Conservation (phyloP, 805 yeast genomes). For the Lachancea lanzarotensis region DNA sequence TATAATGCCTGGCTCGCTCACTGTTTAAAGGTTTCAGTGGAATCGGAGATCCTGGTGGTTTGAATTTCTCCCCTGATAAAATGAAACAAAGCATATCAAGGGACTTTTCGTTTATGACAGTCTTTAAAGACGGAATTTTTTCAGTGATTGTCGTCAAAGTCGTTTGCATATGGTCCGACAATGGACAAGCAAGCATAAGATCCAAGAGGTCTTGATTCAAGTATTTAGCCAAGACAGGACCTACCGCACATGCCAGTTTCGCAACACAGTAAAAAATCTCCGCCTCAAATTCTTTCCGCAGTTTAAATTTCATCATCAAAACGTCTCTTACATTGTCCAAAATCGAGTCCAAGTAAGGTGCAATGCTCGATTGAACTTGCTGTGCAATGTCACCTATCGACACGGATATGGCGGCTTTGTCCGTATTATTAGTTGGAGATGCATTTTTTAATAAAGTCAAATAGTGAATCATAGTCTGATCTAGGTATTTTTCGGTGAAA, state of each 20-base stretch:
- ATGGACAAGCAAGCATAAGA: constrained; percentile 71
- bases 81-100: constrained; percentile 67
- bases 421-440: constrained; percentile 33
- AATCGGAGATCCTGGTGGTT: constrained; percentile 81
- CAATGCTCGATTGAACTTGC: constrained; percentile 73
- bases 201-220: constrained; percentile 75
- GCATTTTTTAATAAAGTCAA: constrained; percentile 65
- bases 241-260: constrained; percentile 79
- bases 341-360: constrained; percentile 83
- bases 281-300: constrained; percentile 69
- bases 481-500: constrained; percentile 77
- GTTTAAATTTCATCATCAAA: constrained; percentile 43
- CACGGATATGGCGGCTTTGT: constrained; percentile 65
- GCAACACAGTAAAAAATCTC: constrained; percentile 87
- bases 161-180: constrained; percentile 75
- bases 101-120: constrained; percentile 62
- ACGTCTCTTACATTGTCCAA: constrained; percentile 79
- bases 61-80: constrained; percentile 73
- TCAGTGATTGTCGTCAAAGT: constrained; percentile 61
- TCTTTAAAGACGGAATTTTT: constrained; percentile 74
- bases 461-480: constrained; percentile 69
- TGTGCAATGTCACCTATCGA: constrained; percentile 80
- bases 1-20: constrained; percentile 65
- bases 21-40: constrained; percentile 52
- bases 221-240: constrained; percentile 88